Percentiles rank a stretch among this genome's conserved stretches.
These are phyloP conservation scores for Fabrea salina DNA, from an alignment of 169 alveolate species.

Conservation along the genomic window DNA sequence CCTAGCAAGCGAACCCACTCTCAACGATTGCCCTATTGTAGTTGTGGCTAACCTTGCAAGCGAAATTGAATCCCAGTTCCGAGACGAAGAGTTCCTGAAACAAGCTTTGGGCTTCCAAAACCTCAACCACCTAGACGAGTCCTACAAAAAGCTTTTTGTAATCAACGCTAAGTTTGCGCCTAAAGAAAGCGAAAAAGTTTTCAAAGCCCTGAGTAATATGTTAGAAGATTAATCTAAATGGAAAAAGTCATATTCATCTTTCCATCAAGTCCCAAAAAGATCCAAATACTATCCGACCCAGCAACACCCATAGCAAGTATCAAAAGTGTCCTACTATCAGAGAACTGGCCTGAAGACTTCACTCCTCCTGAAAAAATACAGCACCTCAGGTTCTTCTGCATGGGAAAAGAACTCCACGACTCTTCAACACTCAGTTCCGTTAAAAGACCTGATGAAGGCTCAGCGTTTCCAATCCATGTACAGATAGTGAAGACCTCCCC, in stretches of 20 bases:
- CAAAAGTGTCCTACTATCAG: neutral
- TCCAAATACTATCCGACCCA: too few species aligned
- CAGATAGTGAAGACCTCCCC: neutral
- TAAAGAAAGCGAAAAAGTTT: slow-evolving; percentile 16
- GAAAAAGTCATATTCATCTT: too few species aligned
- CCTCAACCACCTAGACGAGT: neutral
- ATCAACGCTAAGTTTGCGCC: slow-evolving; percentile 9
- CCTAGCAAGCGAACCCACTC: neutral
- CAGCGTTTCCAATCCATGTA: slow-evolving; percentile 19
- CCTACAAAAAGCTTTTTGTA: neutral
- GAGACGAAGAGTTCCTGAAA: neutral
- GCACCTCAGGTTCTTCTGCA: slow-evolving; percentile 7
- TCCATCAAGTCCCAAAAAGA: too few species aligned
- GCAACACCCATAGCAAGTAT: too few species aligned
- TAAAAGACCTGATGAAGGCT: neutral
- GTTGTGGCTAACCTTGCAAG: neutral
- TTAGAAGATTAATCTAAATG: neutral
- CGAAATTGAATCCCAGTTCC: slow-evolving; percentile 15
- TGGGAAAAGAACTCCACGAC: slow-evolving; percentile 24
- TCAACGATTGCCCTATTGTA: neutral
- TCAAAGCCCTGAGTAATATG: neutral
- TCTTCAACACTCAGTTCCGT: neutral
- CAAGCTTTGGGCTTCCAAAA: neutral
- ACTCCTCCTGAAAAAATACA: neutral
- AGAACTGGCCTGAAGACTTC: neutral